A percentile compares a stretch with the other conserved stretches of the same genome.
Conservation (phyloP, 306 rosid species). For the Corylus americana region DNA sequence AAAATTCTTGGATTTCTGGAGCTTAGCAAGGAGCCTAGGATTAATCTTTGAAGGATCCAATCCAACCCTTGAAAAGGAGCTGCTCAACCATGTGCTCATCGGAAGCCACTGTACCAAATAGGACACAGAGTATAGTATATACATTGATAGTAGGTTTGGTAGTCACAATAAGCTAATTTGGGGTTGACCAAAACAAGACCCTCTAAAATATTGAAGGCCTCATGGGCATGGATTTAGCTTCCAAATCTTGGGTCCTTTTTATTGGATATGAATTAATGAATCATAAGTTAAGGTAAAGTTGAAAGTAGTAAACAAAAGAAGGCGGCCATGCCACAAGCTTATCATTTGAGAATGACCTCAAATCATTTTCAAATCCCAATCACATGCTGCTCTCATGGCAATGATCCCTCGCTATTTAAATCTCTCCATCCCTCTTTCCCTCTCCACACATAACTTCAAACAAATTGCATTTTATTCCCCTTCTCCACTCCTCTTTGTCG, state of each 20-base stretch:
- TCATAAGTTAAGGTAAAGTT: background rate
- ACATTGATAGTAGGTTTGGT: conserved; percentile 11
- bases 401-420: conserved; percentile 49
- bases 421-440: conserved; percentile 34
- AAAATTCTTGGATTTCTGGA: background rate
- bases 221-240: background rate
- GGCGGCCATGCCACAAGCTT: conserved; percentile 17
- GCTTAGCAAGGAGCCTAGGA: background rate
- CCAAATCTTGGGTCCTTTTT: background rate
- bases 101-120: conserved; percentile 15
- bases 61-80: background rate
- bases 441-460: conserved; percentile 51
- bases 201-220: background rate
- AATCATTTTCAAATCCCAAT: conserved; percentile 43
- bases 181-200: conserved; percentile 3
- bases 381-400: conserved; percentile 48
- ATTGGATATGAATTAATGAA: background rate
- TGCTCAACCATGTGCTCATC: background rate
- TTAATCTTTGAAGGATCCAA: background rate
- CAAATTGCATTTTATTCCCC: conserved; percentile 17
- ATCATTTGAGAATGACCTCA: conserved; percentile 25
- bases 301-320: conserved; percentile 3
- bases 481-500: conserved; percentile 6
- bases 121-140: background rate
- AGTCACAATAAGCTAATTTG: background rate